Percentiles rank a stretch among this genome's conserved stretches.
Conservation (phyloP, 192 early-diverging fungal species). For the Kappamyces sp. region DNA sequence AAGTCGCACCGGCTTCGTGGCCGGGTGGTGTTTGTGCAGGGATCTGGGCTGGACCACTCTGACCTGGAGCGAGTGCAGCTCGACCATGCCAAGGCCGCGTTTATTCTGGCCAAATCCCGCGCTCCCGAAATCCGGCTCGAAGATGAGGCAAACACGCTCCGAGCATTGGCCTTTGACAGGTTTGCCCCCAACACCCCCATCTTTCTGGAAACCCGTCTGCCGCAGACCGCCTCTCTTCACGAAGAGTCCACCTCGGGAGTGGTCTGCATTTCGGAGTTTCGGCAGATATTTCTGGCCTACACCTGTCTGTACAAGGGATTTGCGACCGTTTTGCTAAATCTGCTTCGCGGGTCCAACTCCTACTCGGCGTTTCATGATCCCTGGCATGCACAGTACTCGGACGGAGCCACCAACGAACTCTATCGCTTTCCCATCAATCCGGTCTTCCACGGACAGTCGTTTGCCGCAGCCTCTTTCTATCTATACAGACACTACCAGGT, state of each 20-base stretch:
- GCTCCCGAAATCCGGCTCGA: slow-evolving; percentile 45
- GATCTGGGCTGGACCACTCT: slow-evolving; percentile 23
- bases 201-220: slow-evolving; percentile 56
- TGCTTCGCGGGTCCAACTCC: slow-evolving; percentile 45
- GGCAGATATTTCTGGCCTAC: slow-evolving; percentile 39
- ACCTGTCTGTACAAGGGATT: slow-evolving; percentile 53
- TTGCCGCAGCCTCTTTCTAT: slow-evolving; percentile 51
- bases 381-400: slow-evolving; percentile 66
- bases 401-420: slow-evolving; percentile 62
- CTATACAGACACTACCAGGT: slow-evolving; percentile 36
- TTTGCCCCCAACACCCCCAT: slow-evolving; percentile 53
- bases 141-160: slow-evolving; percentile 64
- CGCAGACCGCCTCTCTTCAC: slow-evolving; percentile 57
- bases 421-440: slow-evolving; percentile 46
- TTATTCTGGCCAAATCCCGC: slow-evolving; percentile 16
- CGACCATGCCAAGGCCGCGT: slow-evolving; percentile 8
- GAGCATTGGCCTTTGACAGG: slow-evolving; percentile 61
- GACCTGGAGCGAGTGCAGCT: slow-evolving; percentile 36
- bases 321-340: slow-evolving; percentile 57
- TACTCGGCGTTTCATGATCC: slow-evolving; percentile 43
- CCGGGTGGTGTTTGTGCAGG: slow-evolving; percentile 34
- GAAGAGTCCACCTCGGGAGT: slow-evolving; percentile 44
- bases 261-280: slow-evolving; percentile 36
- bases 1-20: slow-evolving; percentile 20
- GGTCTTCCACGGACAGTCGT: slow-evolving; percentile 53